Evolutionary conservation across 805 yeast genomes (phyloP).

Genomic region (Torulaspora indica): DNA sequence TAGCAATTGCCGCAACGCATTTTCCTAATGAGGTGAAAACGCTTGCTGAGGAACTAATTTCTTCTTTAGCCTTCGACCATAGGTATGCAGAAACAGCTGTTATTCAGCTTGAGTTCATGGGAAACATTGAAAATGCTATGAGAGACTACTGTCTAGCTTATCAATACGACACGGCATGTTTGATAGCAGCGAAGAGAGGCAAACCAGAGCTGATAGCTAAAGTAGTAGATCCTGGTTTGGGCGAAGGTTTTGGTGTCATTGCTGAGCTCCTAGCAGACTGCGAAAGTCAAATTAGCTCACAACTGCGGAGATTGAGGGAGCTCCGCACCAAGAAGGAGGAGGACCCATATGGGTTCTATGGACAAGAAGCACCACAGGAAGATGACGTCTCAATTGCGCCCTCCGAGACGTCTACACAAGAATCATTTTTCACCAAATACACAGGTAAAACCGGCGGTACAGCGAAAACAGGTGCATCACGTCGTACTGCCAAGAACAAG

Average conservation of each 20-base stretch:
- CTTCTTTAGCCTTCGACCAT: conserved; percentile 60
- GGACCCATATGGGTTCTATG: conserved; percentile 85
- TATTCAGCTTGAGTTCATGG: conserved; percentile 58
- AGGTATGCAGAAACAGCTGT: conserved; percentile 76
- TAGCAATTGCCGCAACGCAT: conserved; percentile 49
- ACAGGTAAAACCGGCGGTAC: conserved; percentile 96
- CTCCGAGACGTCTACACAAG: conserved; percentile 86
- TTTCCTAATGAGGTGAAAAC: conserved; percentile 40
- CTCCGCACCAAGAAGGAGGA: conserved; percentile 74
- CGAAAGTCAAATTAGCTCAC: conserved; percentile 76
- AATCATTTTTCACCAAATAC: conserved; percentile 90
- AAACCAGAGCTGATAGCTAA: conserved; percentile 46
- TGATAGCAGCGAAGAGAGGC: conserved; percentile 50
- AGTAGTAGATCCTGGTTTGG: conserved; percentile 65
- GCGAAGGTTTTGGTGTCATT: conserved; percentile 81
- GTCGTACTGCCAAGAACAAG: conserved; percentile 85
- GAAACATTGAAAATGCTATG: conserved; percentile 59
- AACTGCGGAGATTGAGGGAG: conserved; percentile 76
- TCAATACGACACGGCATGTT: conserved; percentile 68
- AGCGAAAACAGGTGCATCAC: conserved; percentile 92
- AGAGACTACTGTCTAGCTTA: conserved; percentile 68
- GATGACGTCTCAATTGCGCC: conserved; percentile 95
- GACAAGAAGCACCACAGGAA: conserved; percentile 67
- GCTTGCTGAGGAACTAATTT: conserved; percentile 57
- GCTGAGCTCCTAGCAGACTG: conserved; percentile 95